phyloP scores from a whole-genome alignment of 140 eudicot species.

The Senecio squalidus region DNA sequence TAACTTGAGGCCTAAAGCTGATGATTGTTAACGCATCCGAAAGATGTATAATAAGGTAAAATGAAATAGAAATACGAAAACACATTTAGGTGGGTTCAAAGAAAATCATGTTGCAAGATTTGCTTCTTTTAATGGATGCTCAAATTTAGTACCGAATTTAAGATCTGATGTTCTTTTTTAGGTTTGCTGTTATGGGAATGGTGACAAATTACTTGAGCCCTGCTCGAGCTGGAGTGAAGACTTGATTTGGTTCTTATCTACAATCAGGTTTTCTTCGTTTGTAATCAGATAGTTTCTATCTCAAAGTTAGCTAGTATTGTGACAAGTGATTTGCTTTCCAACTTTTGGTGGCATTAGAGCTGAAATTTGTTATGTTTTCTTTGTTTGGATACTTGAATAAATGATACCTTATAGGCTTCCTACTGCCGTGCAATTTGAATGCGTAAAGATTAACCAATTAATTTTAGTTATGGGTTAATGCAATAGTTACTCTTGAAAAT shows the following conservation, averaged over 20 bases:
- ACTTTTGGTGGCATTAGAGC: not conserved
- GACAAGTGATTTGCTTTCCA: no score
- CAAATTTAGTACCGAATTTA: no score
- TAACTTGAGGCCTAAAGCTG: no score
- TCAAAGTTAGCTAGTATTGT: no score
- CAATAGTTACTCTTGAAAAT: no score
- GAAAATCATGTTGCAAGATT: not conserved
- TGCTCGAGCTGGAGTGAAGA: slow-evolving; percentile 45
- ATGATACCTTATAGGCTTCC: not conserved
- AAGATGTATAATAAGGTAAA: not conserved
- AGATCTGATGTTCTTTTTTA: slow-evolving; percentile 24
- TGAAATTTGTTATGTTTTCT: not conserved
- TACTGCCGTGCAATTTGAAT: no score
- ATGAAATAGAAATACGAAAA: not conserved
- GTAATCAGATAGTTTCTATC: not conserved
- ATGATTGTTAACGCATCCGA: no score
- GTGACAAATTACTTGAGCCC: slow-evolving; percentile 76
- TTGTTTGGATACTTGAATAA: slow-evolving; percentile 6
- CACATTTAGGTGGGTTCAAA: not conserved
- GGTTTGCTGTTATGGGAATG: slow-evolving; percentile 94
- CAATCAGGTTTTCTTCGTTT: not conserved
- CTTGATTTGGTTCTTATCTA: slow-evolving; percentile 9
- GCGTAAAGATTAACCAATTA: no score
- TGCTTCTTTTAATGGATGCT: no score
- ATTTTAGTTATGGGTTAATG: no score